phyloP scores from a whole-genome alignment of 805 yeast genomes.

The Priceomyces carsonii region DNA sequence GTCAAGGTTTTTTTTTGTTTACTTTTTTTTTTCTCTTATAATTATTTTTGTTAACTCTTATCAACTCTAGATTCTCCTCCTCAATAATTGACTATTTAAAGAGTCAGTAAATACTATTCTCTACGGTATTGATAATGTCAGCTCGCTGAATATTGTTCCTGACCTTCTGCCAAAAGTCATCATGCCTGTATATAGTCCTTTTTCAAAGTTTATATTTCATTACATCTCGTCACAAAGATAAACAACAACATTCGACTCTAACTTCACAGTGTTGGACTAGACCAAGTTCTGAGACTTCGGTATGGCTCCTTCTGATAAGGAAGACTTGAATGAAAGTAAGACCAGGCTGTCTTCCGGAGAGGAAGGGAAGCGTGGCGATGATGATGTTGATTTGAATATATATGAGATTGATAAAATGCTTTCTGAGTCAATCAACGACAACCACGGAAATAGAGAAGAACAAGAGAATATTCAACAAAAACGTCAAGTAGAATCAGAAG shows the following conservation, averaged over 20 bases:
- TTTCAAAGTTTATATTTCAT: background rate
- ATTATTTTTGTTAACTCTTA: too few species aligned
- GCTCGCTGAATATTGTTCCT: too few species aligned
- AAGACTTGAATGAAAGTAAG: too few species aligned
- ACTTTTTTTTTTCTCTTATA: too few species aligned
- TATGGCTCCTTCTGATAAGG: constrained; percentile 5
- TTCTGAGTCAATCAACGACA: constrained; percentile 16
- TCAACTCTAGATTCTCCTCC: too few species aligned
- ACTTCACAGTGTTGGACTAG: background rate
- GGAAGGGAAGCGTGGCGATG: constrained; percentile 5
- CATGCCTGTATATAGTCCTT: background rate
- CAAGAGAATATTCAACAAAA: background rate
- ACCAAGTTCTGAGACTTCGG: constrained; percentile 1
- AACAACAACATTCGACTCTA: too few species aligned
- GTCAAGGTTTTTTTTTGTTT: too few species aligned
- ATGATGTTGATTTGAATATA: constrained; percentile 11
- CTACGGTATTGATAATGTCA: too few species aligned
- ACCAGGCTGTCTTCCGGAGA: background rate
- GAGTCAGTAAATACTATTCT: too few species aligned
- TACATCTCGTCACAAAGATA: constrained; percentile 2
- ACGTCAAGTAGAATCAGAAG: constrained; percentile 1
- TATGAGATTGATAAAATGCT: constrained; percentile 20
- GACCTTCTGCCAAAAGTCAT: too few species aligned
- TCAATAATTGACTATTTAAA: too few species aligned
- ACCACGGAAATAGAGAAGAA: constrained; percentile 1